A percentile compares a stretch with the other conserved stretches of the same genome.
These are phyloP conservation scores for Backusella sp. DNA, from an alignment of 192 early-diverging fungal genomes.

Conservation along the genomic window DNA sequence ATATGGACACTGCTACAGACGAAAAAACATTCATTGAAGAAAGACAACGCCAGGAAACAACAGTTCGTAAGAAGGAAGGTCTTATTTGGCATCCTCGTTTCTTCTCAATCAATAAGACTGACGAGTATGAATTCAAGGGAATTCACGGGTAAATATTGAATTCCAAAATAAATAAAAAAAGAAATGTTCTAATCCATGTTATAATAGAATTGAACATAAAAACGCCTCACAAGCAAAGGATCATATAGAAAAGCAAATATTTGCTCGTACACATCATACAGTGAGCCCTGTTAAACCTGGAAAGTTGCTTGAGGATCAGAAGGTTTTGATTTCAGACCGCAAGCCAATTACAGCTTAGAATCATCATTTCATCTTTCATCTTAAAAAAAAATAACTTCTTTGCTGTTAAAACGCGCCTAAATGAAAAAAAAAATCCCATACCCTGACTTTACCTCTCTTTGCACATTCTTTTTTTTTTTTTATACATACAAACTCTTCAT, in stretches of 20 bases:
- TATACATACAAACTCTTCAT: too few relatives aligned
- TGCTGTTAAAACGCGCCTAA: background rate
- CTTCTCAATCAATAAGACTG: conserved; percentile 45
- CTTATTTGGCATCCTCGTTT: conserved; percentile 62
- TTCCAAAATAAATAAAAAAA: too few relatives aligned
- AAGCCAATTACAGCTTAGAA: background rate
- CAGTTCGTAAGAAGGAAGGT: conserved; percentile 50
- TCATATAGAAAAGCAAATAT: background rate
- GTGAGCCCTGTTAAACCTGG: background rate
- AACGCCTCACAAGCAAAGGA: conserved; percentile 1
- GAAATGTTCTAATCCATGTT: background rate
- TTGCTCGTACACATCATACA: background rate
- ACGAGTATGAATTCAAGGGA: conserved; percentile 46
- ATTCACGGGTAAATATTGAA: conserved; percentile 9
- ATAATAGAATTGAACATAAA: conserved; percentile 9
- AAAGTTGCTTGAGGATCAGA: background rate
- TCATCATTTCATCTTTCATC: background rate
- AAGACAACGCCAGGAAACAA: conserved; percentile 60
- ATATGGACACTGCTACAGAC: conserved; percentile 66
- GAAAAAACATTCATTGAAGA: conserved; percentile 77
- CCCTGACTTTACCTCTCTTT: background rate
- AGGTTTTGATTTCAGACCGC: background rate
- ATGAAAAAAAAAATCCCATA: background rate
- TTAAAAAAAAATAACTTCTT: background rate
- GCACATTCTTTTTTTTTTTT: too few relatives aligned